Conservation (phyloP, 805 yeast genomes). For the Wickerhamomyces pijperi region DNA sequence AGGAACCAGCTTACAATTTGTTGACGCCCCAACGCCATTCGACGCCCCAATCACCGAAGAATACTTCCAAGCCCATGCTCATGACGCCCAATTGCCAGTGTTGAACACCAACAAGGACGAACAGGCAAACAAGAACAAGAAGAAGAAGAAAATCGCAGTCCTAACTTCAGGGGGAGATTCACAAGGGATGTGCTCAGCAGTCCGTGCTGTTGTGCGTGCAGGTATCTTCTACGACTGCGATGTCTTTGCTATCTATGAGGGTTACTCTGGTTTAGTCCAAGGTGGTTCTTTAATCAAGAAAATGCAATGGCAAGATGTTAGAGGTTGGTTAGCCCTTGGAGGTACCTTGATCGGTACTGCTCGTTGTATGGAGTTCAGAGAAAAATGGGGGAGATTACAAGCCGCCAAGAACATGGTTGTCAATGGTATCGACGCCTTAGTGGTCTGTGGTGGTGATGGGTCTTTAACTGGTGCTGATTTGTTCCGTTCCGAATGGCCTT, state of each 20-base stretch:
- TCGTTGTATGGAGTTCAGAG: slow-evolving; percentile 55
- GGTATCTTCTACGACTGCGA: slow-evolving; percentile 83
- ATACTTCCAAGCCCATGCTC: slow-evolving; percentile 6
- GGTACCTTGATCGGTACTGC: slow-evolving; percentile 79
- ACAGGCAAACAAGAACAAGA: too few relatives aligned
- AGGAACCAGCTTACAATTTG: slow-evolving; percentile 37
- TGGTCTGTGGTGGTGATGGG: slow-evolving; percentile 81
- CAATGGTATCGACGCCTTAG: slow-evolving; percentile 66
- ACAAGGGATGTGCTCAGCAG: slow-evolving; percentile 96
- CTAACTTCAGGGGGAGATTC: slow-evolving; percentile 99
- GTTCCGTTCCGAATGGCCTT: slow-evolving; percentile 71
- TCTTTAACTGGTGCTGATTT: slow-evolving; percentile 75
- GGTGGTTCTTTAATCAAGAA: slow-evolving; percentile 63
- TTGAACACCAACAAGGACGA: too few relatives aligned
- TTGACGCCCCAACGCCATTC: slow-evolving; percentile 16
- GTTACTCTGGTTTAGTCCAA: slow-evolving; percentile 82
- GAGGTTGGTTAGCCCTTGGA: slow-evolving; percentile 60
- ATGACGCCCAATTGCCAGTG: slow-evolving; percentile 4
- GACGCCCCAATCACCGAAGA: slow-evolving; percentile 4
- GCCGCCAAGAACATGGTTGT: slow-evolving; percentile 58
- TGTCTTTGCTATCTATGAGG: slow-evolving; percentile 84
- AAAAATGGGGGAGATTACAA: slow-evolving; percentile 50
- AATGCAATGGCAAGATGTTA: slow-evolving; percentile 64
- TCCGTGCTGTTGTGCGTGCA: slow-evolving; percentile 87
- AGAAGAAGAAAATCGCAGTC: slow-evolving; percentile 67